Evolutionary conservation across 2,329 filamentous ascomycete species (phyloP), one percentile per base, ranked within the genome.

Genomic region (Monosporascus sp.): DNA sequence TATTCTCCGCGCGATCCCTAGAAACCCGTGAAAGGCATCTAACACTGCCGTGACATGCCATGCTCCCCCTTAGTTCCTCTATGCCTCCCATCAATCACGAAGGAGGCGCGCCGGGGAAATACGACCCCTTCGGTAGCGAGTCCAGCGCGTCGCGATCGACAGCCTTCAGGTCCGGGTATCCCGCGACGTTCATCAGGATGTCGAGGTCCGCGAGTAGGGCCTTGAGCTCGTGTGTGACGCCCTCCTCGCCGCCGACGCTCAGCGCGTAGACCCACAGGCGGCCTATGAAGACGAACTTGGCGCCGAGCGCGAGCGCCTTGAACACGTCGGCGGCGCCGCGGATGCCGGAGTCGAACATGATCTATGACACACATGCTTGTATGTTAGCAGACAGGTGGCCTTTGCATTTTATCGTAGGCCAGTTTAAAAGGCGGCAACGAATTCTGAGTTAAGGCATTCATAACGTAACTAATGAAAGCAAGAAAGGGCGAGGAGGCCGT

Each of bases 311-410:
- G 15, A 86, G 69, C 1, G 82, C 82, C 62, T 86, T 86, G 63
- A 81, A 76, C 11, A 85, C 74, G 60, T 85, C 82, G 15, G 77
- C 74, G 2, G 78, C 80, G 5, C 77, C 75, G 1, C 81, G 72
- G 1, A 86, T 69, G 3, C 83, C 82, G 1, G 77, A 82, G 66
- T 86, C 82, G 64, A 77, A 86, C 73, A 83, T 83, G 56, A 85
- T 74, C 60, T 80, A 75, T 3, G 67, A 72, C 51, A 74, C 70
- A 56, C 77, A 24, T 14, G 37, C 37, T 15, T 9, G 48, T 20
- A 11, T 28, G 28, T 31, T 5, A 35, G 31, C 31, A 14, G 11
- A 7, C 4, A 35, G 31, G 31, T 5, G 11, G 11, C 28, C 11
- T 35, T 35, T 35, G 31, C 31, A 35, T 35, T 35, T 35, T 35